Conservation (phyloP, 2,329 filamentous ascomycete species). For the Aspergillus hortae region DNA sequence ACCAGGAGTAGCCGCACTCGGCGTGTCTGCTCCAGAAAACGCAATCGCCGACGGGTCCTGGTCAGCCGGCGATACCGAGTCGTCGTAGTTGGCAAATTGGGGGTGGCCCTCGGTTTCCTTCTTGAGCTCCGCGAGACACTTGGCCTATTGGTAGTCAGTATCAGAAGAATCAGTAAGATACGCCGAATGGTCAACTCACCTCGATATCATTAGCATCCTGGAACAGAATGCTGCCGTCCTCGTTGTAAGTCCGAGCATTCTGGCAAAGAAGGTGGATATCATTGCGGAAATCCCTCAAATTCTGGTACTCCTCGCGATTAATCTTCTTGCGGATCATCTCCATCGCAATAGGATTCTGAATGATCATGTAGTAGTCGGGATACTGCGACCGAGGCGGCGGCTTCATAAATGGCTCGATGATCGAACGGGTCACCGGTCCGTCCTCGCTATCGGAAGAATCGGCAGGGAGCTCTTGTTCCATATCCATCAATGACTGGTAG, state of each 20-base stretch:
- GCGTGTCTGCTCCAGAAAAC: slow-evolving; percentile 54
- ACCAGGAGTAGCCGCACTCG: slow-evolving; percentile 55
- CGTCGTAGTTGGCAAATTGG: slow-evolving; percentile 56
- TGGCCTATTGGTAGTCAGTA: slow-evolving; percentile 35
- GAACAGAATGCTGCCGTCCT: slow-evolving; percentile 89
- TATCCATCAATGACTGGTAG: slow-evolving; percentile 74
- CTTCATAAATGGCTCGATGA: slow-evolving; percentile 93
- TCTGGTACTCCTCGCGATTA: slow-evolving; percentile 90
- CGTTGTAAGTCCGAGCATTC: slow-evolving; percentile 95
- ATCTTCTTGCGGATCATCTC: slow-evolving; percentile 92
- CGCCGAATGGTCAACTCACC: slow-evolving; percentile 52
- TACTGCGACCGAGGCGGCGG: slow-evolving; percentile 85
- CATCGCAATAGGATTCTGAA: slow-evolving; percentile 90
- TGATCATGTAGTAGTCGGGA: slow-evolving; percentile 92
- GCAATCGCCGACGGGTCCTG: slow-evolving; percentile 51
- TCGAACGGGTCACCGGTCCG: slow-evolving; percentile 63
- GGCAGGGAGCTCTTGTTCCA: slow-evolving; percentile 69
- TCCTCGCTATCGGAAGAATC: slow-evolving; percentile 52
- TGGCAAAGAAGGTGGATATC: slow-evolving; percentile 82
- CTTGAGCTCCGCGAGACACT: slow-evolving; percentile 50
- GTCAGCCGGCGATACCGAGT: slow-evolving; percentile 43
- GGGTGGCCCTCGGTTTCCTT: slow-evolving; percentile 55
- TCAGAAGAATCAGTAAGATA: slow-evolving; percentile 5
- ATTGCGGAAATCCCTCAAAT: slow-evolving; percentile 71
- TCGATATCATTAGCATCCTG: slow-evolving; percentile 90